Evolutionary conservation across 768 basidiomycete genomes (phyloP).

Genomic region (Astraeus odoratus): DNA sequence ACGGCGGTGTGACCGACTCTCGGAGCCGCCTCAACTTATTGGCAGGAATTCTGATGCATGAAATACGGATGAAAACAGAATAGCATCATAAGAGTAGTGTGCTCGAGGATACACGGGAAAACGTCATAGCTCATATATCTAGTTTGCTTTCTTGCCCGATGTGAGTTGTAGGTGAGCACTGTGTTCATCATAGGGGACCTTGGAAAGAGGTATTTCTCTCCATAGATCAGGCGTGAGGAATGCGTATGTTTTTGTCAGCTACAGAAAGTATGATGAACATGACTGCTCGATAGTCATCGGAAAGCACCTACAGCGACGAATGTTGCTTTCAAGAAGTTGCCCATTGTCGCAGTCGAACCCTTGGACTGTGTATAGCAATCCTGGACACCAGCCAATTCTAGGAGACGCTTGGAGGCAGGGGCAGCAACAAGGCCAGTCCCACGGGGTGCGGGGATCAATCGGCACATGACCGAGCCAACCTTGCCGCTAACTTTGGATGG

Average conservation of each 20-base stretch:
- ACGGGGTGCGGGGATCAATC: conserved; percentile 95
- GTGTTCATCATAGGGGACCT: conserved; percentile 93
- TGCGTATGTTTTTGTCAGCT: conserved; percentile 97
- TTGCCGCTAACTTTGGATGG: conserved; percentile 98
- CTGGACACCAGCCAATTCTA: conserved; percentile 96
- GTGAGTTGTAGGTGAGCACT: conserved; percentile 84
- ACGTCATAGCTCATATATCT: conserved; percentile 23
- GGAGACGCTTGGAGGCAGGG: conserved; percentile 91
- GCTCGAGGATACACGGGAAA: conserved; percentile 9
- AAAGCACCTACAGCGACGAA: conserved; percentile 70
- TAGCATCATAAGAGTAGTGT: not conserved
- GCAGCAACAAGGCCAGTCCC: conserved; percentile 99
- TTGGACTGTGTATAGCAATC: conserved; percentile 98
- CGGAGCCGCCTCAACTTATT: too few relatives aligned
- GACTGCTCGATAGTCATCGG: conserved; percentile 1
- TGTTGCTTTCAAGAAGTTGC: conserved; percentile 97
- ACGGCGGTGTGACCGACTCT: too few relatives aligned
- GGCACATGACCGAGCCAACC: conserved; percentile 98
- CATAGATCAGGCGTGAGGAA: conserved; percentile 99
- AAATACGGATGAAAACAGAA: not conserved
- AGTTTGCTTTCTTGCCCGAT: conserved; percentile 68
- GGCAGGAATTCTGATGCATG: not conserved
- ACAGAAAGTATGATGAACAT: conserved; percentile 4
- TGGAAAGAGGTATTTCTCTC: conserved; percentile 87
- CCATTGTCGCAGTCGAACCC: conserved; percentile 98